A percentile compares a stretch with the other conserved stretches of the same genome.
Conservation (phyloP, 352 stramenopile genomes). For the Thraustotheca clavata region DNA sequence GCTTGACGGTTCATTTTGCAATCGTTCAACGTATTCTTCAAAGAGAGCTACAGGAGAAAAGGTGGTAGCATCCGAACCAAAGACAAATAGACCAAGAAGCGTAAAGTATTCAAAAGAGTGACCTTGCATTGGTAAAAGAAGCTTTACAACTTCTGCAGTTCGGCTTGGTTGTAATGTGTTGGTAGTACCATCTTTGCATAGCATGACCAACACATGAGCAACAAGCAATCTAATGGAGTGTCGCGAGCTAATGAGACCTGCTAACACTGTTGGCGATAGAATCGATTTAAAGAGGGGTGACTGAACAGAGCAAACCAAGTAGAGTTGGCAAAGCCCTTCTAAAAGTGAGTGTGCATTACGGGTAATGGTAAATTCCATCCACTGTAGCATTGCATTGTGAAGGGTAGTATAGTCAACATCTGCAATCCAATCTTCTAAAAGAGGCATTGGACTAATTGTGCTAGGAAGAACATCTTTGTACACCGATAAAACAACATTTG, state of each 20-base stretch:
- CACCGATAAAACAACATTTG: neutral
- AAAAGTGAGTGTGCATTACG: neutral
- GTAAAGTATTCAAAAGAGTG: slow-evolving; percentile 10
- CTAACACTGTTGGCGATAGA: neutral
- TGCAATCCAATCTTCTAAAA: neutral
- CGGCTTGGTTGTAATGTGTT: neutral
- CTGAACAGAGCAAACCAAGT: neutral
- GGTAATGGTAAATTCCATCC: neutral
- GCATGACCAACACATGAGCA: neutral
- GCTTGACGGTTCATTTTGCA: neutral
- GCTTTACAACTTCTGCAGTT: neutral
- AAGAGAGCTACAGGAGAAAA: neutral
- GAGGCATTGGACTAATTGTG: neutral
- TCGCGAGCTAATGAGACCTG: neutral
- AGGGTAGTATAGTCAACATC: neutral
- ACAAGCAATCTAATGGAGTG: neutral
- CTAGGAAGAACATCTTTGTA: neutral
- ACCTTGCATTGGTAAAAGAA: neutral
- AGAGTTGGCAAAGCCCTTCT: neutral
- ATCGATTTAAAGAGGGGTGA: neutral
- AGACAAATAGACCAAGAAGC: slow-evolving; percentile 12
- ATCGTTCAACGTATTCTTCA: neutral
- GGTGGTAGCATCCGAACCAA: neutral
- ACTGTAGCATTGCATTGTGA: neutral
- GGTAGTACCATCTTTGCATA: neutral